These are phyloP conservation scores for Bolboschoenoplectus hybrid DNA, from an alignment of 202 grass and related monocot species.

Conservation along the genomic window DNA sequence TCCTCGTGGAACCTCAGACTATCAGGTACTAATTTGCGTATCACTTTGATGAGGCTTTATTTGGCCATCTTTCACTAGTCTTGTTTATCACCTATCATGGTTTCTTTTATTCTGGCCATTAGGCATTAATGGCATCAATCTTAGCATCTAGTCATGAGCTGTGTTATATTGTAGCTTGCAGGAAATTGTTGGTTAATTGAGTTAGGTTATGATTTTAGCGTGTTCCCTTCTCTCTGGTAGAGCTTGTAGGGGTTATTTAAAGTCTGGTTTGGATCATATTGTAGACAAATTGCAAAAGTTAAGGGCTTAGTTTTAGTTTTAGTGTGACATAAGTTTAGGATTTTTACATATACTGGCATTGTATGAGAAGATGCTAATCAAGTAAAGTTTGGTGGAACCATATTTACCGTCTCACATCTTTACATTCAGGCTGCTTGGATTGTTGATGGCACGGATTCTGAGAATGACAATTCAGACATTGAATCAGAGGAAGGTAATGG, in stretches of 20 bases:
- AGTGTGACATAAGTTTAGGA: not conserved
- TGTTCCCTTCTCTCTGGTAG: not conserved
- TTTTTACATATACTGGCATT: not conserved
- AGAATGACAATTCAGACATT: conserved; percentile 59
- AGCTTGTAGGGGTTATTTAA: not conserved
- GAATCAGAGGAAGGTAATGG: conserved; percentile 57
- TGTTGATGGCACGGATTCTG: conserved; percentile 74
- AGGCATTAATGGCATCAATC: not conserved
- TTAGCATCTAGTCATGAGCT: not conserved
- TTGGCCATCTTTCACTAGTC: not conserved
- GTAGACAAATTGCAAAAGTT: not conserved
- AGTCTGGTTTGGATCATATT: not conserved
- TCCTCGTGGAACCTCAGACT: conserved; percentile 87
- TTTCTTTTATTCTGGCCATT: not conserved
- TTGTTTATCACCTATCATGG: not conserved
- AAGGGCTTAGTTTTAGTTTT: not conserved
- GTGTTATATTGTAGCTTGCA: not conserved
- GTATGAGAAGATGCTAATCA: not conserved
- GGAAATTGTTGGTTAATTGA: conserved; percentile 4
- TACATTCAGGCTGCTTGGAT: conserved; percentile 85
- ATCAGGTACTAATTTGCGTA: conserved; percentile 67
- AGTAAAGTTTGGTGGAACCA: not conserved
- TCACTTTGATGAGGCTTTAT: not conserved
- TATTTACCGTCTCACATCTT: conserved; percentile 20
- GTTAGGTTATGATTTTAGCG: conserved; percentile 10